phyloP scores from a whole-genome alignment of 192 early-diverging fungal genomes.

The Backusella psychrophila region DNA sequence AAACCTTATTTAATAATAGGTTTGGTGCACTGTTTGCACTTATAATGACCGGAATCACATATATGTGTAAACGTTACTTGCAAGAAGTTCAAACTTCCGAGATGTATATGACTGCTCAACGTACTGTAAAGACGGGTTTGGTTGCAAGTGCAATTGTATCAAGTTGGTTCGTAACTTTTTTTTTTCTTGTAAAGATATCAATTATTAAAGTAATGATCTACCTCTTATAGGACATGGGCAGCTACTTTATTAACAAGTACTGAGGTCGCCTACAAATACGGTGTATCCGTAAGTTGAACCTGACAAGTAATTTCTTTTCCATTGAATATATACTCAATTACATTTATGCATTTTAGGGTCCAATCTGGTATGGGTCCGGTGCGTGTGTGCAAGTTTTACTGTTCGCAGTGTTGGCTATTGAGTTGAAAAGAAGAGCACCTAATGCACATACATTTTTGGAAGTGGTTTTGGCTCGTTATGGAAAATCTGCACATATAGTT shows the following conservation, averaged over 20 bases:
- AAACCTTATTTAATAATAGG: not conserved
- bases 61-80: conserved; percentile 64
- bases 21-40: conserved; percentile 25
- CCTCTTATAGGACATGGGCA: conserved; percentile 42
- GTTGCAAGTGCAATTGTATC: conserved; percentile 68
- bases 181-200: not conserved
- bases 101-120: conserved; percentile 67
- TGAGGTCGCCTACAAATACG: conserved; percentile 69
- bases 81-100: conserved; percentile 62
- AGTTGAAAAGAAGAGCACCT: conserved; percentile 68
- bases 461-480: conserved; percentile 66
- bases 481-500: conserved; percentile 55
- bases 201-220: not conserved
- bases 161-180: conserved; percentile 41
- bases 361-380: conserved; percentile 67
- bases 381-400: conserved; percentile 68
- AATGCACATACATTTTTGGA: conserved; percentile 76
- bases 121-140: conserved; percentile 66
- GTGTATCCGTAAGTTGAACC: conserved; percentile 42
- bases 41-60: conserved; percentile 62
- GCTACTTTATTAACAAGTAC: conserved; percentile 69
- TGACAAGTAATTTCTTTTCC: not conserved
- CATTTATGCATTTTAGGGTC: conserved; percentile 24
- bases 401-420: conserved; percentile 74
- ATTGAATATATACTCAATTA: not conserved